These are phyloP conservation scores for Eremothecium sinecaudum DNA, from an alignment of 1,139 yeast species.

Conservation along the genomic window DNA sequence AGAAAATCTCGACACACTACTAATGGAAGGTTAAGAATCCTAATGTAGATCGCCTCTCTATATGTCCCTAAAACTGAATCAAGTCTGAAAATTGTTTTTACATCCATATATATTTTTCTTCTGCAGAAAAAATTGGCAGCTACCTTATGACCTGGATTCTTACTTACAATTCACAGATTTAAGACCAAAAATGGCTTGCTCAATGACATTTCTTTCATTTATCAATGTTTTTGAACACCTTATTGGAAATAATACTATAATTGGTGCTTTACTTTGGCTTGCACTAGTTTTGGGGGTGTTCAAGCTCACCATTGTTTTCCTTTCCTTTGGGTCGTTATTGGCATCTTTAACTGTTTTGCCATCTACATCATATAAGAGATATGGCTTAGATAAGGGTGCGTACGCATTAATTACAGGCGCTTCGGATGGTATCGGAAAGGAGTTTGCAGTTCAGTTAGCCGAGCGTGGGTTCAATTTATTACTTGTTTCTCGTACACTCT, in stretches of 20 bases:
- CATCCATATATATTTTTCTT: too few relatives aligned
- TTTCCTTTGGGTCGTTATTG: constrained; percentile 37
- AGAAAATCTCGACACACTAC: constrained; percentile 15
- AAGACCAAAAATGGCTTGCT: too few relatives aligned
- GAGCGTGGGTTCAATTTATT: constrained; percentile 72
- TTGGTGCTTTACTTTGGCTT: constrained; percentile 26
- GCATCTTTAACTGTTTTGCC: constrained; percentile 59
- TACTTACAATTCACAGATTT: too few relatives aligned
- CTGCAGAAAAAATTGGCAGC: too few relatives aligned
- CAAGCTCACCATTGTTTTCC: constrained; percentile 39
- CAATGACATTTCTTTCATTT: too few relatives aligned
- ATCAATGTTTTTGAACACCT: background rate
- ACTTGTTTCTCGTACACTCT: constrained; percentile 72
- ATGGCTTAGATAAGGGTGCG: constrained; percentile 49
- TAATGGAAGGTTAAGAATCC: constrained; percentile 8
- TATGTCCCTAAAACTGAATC: too few relatives aligned
- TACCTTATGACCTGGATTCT: too few relatives aligned
- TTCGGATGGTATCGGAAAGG: constrained; percentile 95
- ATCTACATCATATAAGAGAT: constrained; percentile 49
- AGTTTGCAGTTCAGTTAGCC: constrained; percentile 80
- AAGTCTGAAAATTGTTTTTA: too few relatives aligned
- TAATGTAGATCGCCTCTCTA: too few relatives aligned
- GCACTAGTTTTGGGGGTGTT: constrained; percentile 42
- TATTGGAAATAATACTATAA: constrained; percentile 10
- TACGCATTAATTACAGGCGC: constrained; percentile 89